Evolutionary conservation across 108 stramenopile genomes (phyloP).

Genomic region (Cyclotella choctawhatcheeana): DNA sequence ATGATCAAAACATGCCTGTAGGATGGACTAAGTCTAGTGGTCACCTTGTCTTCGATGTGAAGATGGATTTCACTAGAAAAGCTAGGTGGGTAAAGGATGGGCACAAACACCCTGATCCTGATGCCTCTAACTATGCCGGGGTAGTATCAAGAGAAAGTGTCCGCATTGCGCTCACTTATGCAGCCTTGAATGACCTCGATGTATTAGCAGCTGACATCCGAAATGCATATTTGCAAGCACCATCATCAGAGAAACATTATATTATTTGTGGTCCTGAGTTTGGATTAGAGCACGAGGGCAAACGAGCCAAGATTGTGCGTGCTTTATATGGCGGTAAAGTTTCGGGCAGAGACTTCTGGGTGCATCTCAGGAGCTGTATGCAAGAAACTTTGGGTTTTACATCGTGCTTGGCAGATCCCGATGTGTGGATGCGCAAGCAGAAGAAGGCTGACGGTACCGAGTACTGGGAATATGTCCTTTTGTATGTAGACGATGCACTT

Average conservation of each 20-base stretch:
- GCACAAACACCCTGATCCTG: not conserved
- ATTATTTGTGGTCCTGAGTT: slow-evolving; percentile 43
- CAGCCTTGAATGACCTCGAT: slow-evolving; percentile 21
- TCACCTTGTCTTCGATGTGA: slow-evolving; percentile 20
- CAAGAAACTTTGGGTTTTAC: slow-evolving; percentile 32
- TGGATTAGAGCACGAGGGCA: slow-evolving; percentile 48
- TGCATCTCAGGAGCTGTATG: slow-evolving; percentile 43
- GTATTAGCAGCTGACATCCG: slow-evolving; percentile 26
- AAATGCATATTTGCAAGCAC: slow-evolving; percentile 45
- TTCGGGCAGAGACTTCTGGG: slow-evolving; percentile 51
- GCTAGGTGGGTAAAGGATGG: slow-evolving; percentile 21
- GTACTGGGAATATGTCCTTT: slow-evolving; percentile 45
- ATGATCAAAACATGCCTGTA: slow-evolving; percentile 45
- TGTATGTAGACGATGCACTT: slow-evolving; percentile 43
- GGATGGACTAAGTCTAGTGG: slow-evolving; percentile 7
- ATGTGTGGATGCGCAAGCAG: slow-evolving; percentile 35
- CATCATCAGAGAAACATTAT: slow-evolving; percentile 22
- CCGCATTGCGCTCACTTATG: slow-evolving; percentile 10
- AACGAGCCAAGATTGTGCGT: slow-evolving; percentile 49
- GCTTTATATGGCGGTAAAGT: slow-evolving; percentile 62
- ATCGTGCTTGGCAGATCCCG: slow-evolving; percentile 48
- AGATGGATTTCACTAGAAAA: slow-evolving; percentile 14
- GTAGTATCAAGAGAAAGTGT: slow-evolving; percentile 16
- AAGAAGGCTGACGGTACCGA: slow-evolving; percentile 27
- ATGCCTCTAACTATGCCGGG: slow-evolving; percentile 2